Conservation (phyloP, 371 early-diverging fungal genomes). For the Mortierella sp. region DNA sequence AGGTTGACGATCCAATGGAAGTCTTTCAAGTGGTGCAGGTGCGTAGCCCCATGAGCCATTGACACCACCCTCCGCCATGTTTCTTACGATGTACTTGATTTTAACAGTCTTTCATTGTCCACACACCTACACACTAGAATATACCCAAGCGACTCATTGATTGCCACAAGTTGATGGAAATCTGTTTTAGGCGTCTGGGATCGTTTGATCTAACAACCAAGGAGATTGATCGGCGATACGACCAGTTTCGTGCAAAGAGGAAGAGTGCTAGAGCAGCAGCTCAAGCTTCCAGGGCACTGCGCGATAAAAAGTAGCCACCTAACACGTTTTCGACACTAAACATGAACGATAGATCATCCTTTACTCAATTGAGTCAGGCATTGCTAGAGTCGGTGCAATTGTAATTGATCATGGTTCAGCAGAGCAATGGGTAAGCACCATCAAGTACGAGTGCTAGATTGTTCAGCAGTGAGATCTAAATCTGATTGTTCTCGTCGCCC, state of each 20-base stretch:
- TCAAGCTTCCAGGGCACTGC: slow-evolving; percentile 23
- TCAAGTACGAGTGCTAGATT: too few relatives aligned
- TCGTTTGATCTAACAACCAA: slow-evolving; percentile 63
- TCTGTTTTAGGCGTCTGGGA: slow-evolving; percentile 63
- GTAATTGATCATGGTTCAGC: too few relatives aligned
- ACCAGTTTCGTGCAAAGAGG: slow-evolving; percentile 58
- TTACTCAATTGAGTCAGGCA: too few relatives aligned
- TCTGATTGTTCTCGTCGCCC: too few relatives aligned
- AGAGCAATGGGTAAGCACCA: too few relatives aligned
- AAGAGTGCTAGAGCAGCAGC: slow-evolving; percentile 32
- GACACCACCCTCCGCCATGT: not conserved
- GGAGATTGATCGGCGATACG: slow-evolving; percentile 64
- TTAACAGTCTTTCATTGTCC: not conserved
- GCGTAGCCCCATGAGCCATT: not conserved
- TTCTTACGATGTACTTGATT: too few relatives aligned
- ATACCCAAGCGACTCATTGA: slow-evolving; percentile 75
- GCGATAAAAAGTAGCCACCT: slow-evolving; percentile 23
- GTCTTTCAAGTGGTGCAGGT: slow-evolving; percentile 63
- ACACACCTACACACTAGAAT: slow-evolving; percentile 55
- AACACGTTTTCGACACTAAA: not conserved
- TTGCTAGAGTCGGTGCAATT: too few relatives aligned
- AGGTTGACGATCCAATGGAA: slow-evolving; percentile 72
- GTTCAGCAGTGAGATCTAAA: too few relatives aligned
- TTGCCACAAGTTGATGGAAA: slow-evolving; percentile 76
- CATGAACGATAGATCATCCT: too few relatives aligned